Evolutionary conservation across 1,284 basidiomycete species (phyloP), one percentile per base, ranked within the genome.

Genomic region (Sporisorium graminicola): DNA sequence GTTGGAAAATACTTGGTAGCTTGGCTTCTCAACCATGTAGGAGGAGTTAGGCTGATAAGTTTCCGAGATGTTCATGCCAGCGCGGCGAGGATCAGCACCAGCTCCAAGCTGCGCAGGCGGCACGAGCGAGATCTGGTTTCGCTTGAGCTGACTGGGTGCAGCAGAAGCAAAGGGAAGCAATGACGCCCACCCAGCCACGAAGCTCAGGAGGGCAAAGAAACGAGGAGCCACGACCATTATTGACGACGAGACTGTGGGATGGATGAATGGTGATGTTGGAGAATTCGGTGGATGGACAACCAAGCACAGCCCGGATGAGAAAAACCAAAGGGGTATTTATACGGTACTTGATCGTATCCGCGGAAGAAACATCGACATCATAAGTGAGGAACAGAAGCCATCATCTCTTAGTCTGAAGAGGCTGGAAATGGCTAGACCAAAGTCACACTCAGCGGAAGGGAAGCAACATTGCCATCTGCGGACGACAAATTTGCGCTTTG

Each of bases 1-100:
- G 56, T 68, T 67, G 18, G 65, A 69, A 44, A 79, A 73, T 8
- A 74, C 63, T 22, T 49, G 54, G 22, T 78, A 78, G 3, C 61
- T 72, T 5, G 78, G 78, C n/a, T 58, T 55, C 58, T 75, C 52
- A 46, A 60, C 58, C 6, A 42, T 51, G 52, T 53, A 52, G 8
- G 64, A 67, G n/a, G 74, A 76, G 12, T 58, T 58, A 42, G 74
- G 74, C 65, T 72, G 68, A 56, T 76, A 76, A 43, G 35, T 46
- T 18, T 33, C 26, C 35, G 74, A 76, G 43, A 72, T 64, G 54
- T 76, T 76, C 74, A 58, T 67, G 22, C 65, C 64, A 5, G 74
- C 68, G 18, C 37, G 54, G 33, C 60, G 55, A 54, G 67, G 67
- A 50, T 76, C 68, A 5, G 53, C 61, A 14, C 61, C 65, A 10